Evolutionary conservation across 768 basidiomycete species (phyloP).

Genomic region (Lactarius hatsudake): DNA sequence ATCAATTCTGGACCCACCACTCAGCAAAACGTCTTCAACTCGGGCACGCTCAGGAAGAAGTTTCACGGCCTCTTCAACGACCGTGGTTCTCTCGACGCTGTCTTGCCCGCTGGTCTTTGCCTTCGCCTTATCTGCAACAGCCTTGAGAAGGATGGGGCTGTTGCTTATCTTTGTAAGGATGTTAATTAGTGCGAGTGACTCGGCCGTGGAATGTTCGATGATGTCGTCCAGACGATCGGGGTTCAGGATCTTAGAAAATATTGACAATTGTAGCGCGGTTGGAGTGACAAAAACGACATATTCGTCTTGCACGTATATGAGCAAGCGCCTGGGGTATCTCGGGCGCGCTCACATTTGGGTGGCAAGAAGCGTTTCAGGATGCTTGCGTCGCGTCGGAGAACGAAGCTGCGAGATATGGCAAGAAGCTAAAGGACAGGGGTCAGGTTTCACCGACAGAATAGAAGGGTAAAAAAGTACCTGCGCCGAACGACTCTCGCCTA

Average conservation of each 20-base stretch:
- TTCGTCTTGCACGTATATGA: conserved; percentile 60
- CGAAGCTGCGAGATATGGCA: conserved; percentile 79
- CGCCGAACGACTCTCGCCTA: conserved; percentile 74
- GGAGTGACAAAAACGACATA: conserved; percentile 97
- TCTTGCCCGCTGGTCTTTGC: conserved; percentile 37
- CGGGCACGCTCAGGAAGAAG: conserved; percentile 58
- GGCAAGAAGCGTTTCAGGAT: conserved; percentile 83
- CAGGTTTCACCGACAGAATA: background rate
- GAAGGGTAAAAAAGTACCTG: conserved; percentile 49
- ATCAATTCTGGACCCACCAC: conserved; percentile 49
- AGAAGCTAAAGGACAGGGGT: conserved; percentile 48
- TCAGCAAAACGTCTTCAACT: conserved; percentile 71
- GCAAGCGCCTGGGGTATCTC: background rate
- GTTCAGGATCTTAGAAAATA: conserved; percentile 74
- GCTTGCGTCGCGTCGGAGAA: conserved; percentile 82
- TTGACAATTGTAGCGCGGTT: conserved; percentile 73
- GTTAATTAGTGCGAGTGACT: conserved; percentile 77
- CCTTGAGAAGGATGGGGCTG: conserved; percentile 82
- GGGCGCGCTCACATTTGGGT: conserved; percentile 69
- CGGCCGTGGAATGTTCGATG: conserved; percentile 66
- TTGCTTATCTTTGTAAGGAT: conserved; percentile 88
- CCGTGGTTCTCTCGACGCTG: conserved; percentile 44
- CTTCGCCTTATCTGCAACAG: conserved; percentile 64
- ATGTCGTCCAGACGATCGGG: conserved; percentile 68
- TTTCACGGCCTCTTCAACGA: conserved; percentile 56